Evolutionary conservation across 306 rosid species (phyloP), one percentile per base, ranked within the genome.

Genomic region (Lathyrus sativus): DNA sequence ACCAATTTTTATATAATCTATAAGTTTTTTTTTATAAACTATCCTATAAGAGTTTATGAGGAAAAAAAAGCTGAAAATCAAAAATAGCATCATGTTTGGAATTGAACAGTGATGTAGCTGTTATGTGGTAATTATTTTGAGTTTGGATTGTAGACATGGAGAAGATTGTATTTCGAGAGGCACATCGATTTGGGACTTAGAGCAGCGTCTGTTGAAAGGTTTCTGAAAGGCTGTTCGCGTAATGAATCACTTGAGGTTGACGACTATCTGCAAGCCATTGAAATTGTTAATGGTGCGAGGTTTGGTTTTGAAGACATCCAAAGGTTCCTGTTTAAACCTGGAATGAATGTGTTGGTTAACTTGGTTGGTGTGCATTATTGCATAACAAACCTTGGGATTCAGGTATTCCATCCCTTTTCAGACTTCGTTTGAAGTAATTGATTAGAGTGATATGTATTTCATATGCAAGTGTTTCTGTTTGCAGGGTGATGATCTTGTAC

Each of bases 351-450:
- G 76, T 68, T 89, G 59, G 65, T 84, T 61, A 88, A 92, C 76
- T 85, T 92, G 85, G 79, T 89, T 76, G 95, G 91, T 46, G 62
- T 92, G 56, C 93, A 86, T 62, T 89, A 86, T 79, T 83, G 91
- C 80, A 5, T 75, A 6, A 18, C 65, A 50, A 75, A 77, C 76
- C 95, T 92, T 35, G 41, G 67, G 55, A 76, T 88, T 48, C 87
- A 64, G 88, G 98, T 92, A 89, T 51, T 69, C 12, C 65, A 60
- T 31, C 59, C 50, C 57, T 56, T 57, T 53, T 31, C 63, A 41
- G 50, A 55, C 51, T 70, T 1, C 13, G 64, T 75, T 65, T 39
- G 73, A 48, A 62, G 57, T 64, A 35, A 37, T 28, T 41, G 35
- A 71, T 51, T 51, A 17, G 60, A 51, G 42, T 70, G 46, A 19